Evolutionary conservation across 305 asterid genomes (phyloP), one percentile per base, ranked within the genome.

Genomic region (Fraxinus albicans): DNA sequence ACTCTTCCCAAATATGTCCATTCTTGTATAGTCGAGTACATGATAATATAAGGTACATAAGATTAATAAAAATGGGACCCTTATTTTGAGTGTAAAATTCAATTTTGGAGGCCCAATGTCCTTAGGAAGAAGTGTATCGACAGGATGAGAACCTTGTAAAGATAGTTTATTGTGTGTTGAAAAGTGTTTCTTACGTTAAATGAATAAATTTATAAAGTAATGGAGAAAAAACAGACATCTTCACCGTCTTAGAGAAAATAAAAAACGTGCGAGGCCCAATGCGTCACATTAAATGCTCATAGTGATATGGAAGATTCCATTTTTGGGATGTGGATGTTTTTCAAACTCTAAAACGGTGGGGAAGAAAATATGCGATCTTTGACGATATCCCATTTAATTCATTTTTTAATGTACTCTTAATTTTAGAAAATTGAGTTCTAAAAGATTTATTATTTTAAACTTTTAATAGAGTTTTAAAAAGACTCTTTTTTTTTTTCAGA

Each of bases 261-360:
- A 91, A 87, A 83, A 92, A 92, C 94, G 91, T 88, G 91, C 92
- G 87, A 85, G 77, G 93, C 89, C 91, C 97, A 84, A 94, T 88
- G 97, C 93, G 84, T 29, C 77, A 87, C 95, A 92, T 92, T 94
- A 75, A 93, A 90, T 93, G 97, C 87, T 86, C 92, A 92, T 92
- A 84, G 94, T 92, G 92, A 91, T 88, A 88, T 90, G 97, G 97
- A 94, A 94, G 98, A 94, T 94, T 94, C 98, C 82, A 80, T 91
- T 91, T 80, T 94, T 70, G 96, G 94, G 95, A 91, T 90, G 89
- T 87, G 91, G 90, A 87, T 92, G 93, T 87, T 92, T 91, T 91
- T 88, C 86, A 88, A 87, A 86, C 89, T 77, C 89, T 85, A 15
- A 65, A 89, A 75, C 42, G 79, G 42, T 86, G 88, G 84, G 2